Conservation (phyloP, 2,329 filamentous ascomycete species). For the Penicillium nordicum region DNA sequence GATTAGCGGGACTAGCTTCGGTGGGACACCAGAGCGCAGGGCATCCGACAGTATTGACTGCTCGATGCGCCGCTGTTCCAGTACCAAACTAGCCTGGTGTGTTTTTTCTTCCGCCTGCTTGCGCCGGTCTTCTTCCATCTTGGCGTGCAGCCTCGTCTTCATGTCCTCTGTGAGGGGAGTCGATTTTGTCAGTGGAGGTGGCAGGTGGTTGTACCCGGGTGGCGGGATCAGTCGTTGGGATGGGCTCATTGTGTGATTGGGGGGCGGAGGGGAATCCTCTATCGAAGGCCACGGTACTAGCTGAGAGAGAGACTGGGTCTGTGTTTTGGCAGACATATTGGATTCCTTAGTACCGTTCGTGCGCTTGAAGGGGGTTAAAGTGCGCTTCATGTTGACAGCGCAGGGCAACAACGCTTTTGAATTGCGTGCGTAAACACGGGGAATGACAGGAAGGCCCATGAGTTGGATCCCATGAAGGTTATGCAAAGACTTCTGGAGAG, state of each 20-base stretch:
- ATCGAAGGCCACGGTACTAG: background rate
- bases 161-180: conserved; percentile 59
- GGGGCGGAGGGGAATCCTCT: background rate
- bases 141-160: conserved; percentile 68
- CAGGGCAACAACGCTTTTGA: background rate
- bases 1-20: conserved; percentile 69
- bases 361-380: background rate
- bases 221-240: conserved; percentile 21
- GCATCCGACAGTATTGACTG: conserved; percentile 69
- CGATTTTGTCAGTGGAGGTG: conserved; percentile 22
- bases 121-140: conserved; percentile 64
- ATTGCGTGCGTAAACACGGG: background rate
- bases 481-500: background rate
- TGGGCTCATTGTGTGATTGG: background rate
- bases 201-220: conserved; percentile 31
- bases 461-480: background rate
- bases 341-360: background rate
- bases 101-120: conserved; percentile 69
- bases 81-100: conserved; percentile 59
- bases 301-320: background rate
- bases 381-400: background rate
- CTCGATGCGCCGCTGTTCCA: conserved; percentile 71
- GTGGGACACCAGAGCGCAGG: conserved; percentile 66
- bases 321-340: background rate
- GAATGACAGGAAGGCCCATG: background rate